Base-by-base conservation (phyloP, 352 stramenopile species). In the Phytophthora multivora region DNA sequence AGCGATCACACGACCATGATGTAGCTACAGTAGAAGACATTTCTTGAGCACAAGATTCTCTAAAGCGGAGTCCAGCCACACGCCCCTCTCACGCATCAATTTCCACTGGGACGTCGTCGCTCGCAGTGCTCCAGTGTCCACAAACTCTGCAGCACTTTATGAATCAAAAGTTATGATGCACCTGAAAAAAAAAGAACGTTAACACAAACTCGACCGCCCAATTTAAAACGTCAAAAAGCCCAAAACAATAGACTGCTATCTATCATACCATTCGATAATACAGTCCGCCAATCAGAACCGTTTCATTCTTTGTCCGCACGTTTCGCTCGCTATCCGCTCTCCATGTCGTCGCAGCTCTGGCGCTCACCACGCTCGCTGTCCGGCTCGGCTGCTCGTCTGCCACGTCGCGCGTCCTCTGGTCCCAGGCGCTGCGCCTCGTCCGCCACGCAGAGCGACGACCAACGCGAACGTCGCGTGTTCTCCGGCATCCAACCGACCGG, bases 401-500 rank as follows among this genome's bases (percentile, higher is more conserved):
- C 12, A 9, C 33, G 15, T 30, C 38, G 10, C 25, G 31, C 10
- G 39, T 43, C 13, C 36, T 47, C 5, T 33, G 12, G 45, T 47
- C 18, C 4, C 35, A 39, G 13, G 7, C 16, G 40, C 6, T 57
- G 21, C 40, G n/a, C 18, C 38, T 66, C 50, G 11, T 63, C 56
- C 8, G 23, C 36, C 36, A 9, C 19, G 8, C 35, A 43, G 40
- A 62, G 51, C 66, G 41, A 47, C 35, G 62, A 66, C 21, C 21
- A 39, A 42, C 88, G 94, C 51, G 88, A 70, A 8, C 23, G 30
- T 49, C 89, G 95, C 48, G 88, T 99, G 35, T 86, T 99, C 42
- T 98, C 91, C 6, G 97, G 97, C 41, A 98, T 99, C 33, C 97
- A 99, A 68, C 97, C 98, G 5, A 99, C 97, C 15, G 98, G 98